phyloP scores from a whole-genome alignment of 1,284 basidiomycete species.

The Moesziomyces sp. region DNA sequence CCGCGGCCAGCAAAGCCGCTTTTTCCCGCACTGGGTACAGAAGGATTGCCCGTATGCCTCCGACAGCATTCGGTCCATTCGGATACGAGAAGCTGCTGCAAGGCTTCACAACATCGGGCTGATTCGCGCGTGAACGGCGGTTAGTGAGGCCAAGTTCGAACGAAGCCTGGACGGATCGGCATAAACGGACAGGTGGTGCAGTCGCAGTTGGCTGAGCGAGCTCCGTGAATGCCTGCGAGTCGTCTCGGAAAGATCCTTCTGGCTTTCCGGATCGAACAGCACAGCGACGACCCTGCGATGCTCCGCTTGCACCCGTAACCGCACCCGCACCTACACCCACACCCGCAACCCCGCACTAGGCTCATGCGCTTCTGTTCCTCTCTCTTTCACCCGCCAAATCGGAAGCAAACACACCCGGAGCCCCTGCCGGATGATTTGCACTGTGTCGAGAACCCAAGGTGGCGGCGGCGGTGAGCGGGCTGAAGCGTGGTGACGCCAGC shows the following conservation, averaged over 20 bases:
- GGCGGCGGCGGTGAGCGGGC: neutral
- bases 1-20: constrained; percentile 17
- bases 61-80: neutral
- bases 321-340: neutral
- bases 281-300: neutral
- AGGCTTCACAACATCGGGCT: no score
- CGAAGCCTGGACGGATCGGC: constrained; percentile 1
- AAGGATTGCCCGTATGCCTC: constrained; percentile 12
- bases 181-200: constrained; percentile 7
- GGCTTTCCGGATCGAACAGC: neutral
- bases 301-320: constrained; percentile 8
- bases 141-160: neutral
- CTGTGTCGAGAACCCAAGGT: constrained; percentile 16
- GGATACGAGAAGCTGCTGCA: neutral
- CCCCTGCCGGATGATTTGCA: neutral
- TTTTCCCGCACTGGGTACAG: constrained; percentile 8
- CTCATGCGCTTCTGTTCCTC: neutral
- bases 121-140: no score
- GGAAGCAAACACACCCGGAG: neutral
- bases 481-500: constrained; percentile 15
- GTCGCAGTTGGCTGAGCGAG: neutral
- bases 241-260: constrained; percentile 30
- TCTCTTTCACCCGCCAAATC: constrained; percentile 21
- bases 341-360: neutral
- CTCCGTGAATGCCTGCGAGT: constrained; percentile 22